Percentiles rank a stretch among this genome's conserved stretches.
Evolutionary conservation across 1,139 yeast species (phyloP).

Genomic region (Candida dubliniensis): DNA sequence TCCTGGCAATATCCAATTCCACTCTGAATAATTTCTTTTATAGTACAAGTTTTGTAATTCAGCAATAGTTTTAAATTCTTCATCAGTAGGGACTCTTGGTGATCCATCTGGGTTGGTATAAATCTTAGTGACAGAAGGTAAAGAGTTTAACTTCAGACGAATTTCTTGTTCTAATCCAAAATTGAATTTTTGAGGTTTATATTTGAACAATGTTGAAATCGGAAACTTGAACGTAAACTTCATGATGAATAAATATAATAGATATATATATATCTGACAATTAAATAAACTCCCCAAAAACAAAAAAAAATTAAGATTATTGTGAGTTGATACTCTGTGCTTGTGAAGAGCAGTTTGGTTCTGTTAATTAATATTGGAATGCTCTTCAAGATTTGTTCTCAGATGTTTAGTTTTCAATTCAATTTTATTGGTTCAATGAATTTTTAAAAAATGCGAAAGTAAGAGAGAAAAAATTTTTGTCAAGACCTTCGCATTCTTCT

Average conservation of each 20-base stretch:
- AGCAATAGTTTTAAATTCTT: constrained; percentile 73
- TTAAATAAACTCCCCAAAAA: too few relatives aligned
- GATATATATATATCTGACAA: too few relatives aligned
- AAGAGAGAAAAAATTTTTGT: background rate
- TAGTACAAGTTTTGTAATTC: constrained; percentile 65
- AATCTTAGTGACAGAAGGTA: constrained; percentile 58
- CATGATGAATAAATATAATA: constrained; percentile 21
- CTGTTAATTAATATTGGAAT: too few relatives aligned
- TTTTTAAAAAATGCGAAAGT: constrained; percentile 1
- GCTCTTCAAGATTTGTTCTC: background rate
- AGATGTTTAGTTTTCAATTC: constrained; percentile 10
- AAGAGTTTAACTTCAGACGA: constrained; percentile 43
- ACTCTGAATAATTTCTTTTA: constrained; percentile 58
- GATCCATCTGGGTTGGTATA: constrained; percentile 80
- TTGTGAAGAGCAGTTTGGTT: too few relatives aligned
- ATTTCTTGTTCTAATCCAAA: constrained; percentile 44
- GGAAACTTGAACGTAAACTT: constrained; percentile 48
- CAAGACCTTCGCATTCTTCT: too few relatives aligned
- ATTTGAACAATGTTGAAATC: constrained; percentile 39
- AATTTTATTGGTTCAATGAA: constrained; percentile 12
- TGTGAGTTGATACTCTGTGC: too few relatives aligned
- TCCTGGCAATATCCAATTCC: constrained; percentile 61
- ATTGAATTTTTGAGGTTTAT: constrained; percentile 42
- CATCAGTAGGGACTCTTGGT: constrained; percentile 68
- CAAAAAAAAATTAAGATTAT: too few relatives aligned